Evolutionary conservation across 1,139 yeast species (phyloP), one percentile per base, ranked within the genome.

Genomic region (Blastobotrys ciferrii): DNA sequence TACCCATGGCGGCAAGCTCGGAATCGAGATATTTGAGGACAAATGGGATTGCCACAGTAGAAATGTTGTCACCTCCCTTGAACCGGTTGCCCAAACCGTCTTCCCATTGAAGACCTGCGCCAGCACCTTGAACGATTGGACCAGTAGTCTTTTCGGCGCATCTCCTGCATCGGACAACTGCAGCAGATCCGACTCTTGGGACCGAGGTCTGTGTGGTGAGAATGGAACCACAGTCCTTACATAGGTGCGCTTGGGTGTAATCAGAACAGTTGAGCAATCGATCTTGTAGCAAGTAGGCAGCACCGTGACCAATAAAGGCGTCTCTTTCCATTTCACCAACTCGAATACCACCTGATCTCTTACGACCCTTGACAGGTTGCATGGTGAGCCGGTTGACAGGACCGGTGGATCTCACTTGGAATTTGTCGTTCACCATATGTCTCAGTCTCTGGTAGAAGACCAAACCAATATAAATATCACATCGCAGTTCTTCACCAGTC

Each of bases 321-420:
- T 92, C 99, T 74, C 98, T 87, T 74, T 92, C 99, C 99, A 92
- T 92, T 71, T 92, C 98, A 68, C 98, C 98, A 37, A 92, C 95
- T 78, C 99, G 95, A 61, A 92, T 92, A 84, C 99, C 99, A 72
- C 99, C 99, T 58, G 86, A 83, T 73, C 98, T 83, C 82, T 92
- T 94, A 74, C 99, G 85, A 64, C 99, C 99, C 75, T 94, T 92
- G 52, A 92, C 98, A 42, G 99, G 99, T 76, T 92, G 99, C 97
- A 92, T 91, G 14, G 98, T 94, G 64, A 92, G 78, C 32, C 95
- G 82, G 70, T 91, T 91, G 35, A 92, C 98, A 4, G 98, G 98
- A 65, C 99, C 99, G 14, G 98, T 92, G 4, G 97, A 87, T 73
- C 99, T 85, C 49, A 92, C 99, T 74, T 94, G 98, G 85, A 88